Evolutionary conservation across 352 stramenopile species (phyloP).

Genomic region (Globisporangium echinulatum): DNA sequence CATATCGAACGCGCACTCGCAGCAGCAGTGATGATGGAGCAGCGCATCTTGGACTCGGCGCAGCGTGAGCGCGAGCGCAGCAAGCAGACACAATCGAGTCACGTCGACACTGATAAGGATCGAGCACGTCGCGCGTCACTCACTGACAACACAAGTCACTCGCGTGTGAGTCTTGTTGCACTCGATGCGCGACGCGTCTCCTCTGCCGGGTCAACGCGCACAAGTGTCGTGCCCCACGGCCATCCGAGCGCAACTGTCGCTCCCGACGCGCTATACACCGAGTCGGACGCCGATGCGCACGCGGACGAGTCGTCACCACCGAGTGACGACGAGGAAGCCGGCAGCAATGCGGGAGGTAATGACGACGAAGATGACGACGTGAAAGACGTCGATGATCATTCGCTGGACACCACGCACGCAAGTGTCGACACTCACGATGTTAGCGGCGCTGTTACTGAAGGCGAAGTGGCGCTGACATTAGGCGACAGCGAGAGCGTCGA

Average conservation of each 20-base stretch:
- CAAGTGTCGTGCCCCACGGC: neutral
- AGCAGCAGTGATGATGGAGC: slow-evolving; percentile 24
- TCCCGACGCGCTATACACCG: neutral
- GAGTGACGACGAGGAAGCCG: neutral
- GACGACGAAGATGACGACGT: neutral
- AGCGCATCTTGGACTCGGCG: slow-evolving; percentile 26
- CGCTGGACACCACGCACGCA: too few species aligned
- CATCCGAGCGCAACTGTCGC: neutral
- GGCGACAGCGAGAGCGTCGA: neutral
- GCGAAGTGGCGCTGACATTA: neutral
- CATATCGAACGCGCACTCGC: slow-evolving; percentile 15
- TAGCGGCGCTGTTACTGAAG: neutral
- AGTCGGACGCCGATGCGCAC: neutral
- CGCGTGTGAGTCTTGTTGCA: neutral
- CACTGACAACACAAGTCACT: neutral
- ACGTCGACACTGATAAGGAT: neutral
- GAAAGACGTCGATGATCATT: neutral
- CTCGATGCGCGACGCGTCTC: slow-evolving; percentile 6
- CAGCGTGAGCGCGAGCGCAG: slow-evolving; percentile 9
- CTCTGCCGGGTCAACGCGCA: slow-evolving; percentile 10
- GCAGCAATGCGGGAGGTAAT: neutral
- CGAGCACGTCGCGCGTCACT: slow-evolving; percentile 2
- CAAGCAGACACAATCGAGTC: neutral
- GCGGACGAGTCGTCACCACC: neutral
- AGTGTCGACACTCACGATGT: too few species aligned